Evolutionary conservation across 2,329 filamentous ascomycete species (phyloP).

Genomic region (Phialophora chinensis): DNA sequence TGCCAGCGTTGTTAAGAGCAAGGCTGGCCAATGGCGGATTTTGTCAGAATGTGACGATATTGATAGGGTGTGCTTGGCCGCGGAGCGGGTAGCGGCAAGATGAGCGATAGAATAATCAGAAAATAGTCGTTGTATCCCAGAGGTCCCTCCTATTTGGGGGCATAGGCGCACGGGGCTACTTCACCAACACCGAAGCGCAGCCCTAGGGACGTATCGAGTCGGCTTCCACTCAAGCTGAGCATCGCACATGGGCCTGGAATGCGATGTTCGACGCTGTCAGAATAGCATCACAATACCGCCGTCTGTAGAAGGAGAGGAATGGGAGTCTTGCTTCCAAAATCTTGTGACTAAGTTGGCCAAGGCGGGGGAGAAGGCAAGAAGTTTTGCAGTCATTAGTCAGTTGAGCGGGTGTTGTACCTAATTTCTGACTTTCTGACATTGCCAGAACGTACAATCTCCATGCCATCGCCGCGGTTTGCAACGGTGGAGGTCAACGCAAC

Average conservation of each 20-base stretch:
- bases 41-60: conserved; percentile 2
- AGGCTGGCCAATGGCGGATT: conserved; percentile 6
- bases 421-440: conserved; percentile 9
- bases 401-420: background rate
- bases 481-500: background rate
- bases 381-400: background rate
- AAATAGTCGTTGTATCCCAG: background rate
- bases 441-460: background rate
- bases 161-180: background rate
- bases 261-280: background rate
- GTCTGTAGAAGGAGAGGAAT: background rate
- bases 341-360: background rate
- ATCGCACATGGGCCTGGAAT: background rate
- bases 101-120: background rate
- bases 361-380: too few relatives aligned
- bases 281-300: background rate
- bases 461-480: background rate
- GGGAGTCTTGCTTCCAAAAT: background rate
- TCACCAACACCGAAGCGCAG: background rate
- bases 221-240: background rate
- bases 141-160: background rate
- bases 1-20: background rate
- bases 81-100: background rate
- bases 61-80: background rate
- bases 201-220: background rate